phyloP scores from a whole-genome alignment of 805 yeast genomes.

The Saccharomycopsis vini region DNA sequence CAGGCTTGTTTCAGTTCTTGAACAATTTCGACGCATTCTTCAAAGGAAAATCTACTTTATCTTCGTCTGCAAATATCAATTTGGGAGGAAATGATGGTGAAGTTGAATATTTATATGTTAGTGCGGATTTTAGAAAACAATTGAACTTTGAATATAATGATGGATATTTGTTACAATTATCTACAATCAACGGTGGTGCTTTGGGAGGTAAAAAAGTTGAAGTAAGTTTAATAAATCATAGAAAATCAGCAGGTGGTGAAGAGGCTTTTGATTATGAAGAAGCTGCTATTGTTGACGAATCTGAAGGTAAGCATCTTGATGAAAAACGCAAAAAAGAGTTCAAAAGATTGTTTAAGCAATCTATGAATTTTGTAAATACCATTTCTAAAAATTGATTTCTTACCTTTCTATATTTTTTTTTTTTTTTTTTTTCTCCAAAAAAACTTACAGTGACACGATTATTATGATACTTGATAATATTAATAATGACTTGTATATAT shows the following conservation, averaged over 20 bases:
- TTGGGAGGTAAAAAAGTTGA: constrained; percentile 43
- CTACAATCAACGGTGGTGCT: constrained; percentile 42
- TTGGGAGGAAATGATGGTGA: constrained; percentile 31
- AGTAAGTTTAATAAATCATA: constrained; percentile 34
- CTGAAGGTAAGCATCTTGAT: constrained; percentile 8
- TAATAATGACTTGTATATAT: too few species aligned
- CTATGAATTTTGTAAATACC: constrained; percentile 2
- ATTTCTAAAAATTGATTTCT: constrained; percentile 1
- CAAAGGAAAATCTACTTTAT: neutral
- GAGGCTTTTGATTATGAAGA: neutral
- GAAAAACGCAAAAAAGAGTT: constrained; percentile 4
- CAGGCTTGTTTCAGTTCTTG: neutral
- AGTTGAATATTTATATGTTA: constrained; percentile 31
- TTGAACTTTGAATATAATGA: constrained; percentile 30
- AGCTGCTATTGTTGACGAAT: constrained; percentile 7
- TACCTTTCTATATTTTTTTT: neutral
- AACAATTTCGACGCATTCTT: neutral
- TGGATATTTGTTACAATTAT: constrained; percentile 30
- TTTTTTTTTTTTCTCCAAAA: neutral
- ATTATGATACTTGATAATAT: too few species aligned
- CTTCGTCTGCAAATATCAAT: constrained; percentile 8
- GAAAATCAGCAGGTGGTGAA: neutral
- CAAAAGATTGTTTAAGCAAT: constrained; percentile 2
- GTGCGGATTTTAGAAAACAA: constrained; percentile 32
- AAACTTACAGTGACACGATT: too few species aligned